Evolutionary conservation across 2,329 filamentous ascomycete genomes (phyloP), one percentile per base, ranked within the genome.

Genomic region (Diplodia seriata): DNA sequence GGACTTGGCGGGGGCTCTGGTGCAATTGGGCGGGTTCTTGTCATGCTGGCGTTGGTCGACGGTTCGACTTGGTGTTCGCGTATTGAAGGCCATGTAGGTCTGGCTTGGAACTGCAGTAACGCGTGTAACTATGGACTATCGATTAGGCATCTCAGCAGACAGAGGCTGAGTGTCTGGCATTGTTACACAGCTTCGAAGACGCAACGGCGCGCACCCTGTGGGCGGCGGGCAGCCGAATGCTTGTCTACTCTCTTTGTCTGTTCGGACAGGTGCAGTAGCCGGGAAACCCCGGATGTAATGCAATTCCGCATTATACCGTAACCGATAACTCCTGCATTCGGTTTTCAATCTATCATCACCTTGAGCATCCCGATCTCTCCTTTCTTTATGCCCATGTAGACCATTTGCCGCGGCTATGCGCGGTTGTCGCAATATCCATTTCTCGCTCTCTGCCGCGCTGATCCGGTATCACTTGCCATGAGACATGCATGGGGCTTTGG

Each of bases 241-340:
- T 29, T 7, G 12, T 15, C 20, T 43, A 31, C 36, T 31, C 18
- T 43, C 23, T 62, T 62, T 62, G 15, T 43, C 40, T 26, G 49
- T 62, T 62, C 26, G 57, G 57, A 49, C 49, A 62, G 57, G 57
- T 33, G 57, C 40, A 62, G 40, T 26, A 15, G 33, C 15, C 56
- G 56, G 56, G 11, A 47, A 9, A n/a, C 36, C 47, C 56, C 56
- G 56, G 56, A 47, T 59, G 43, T 47, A 59, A 47, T 62, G 57
- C 23, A 47, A 49, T 20, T 23, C 38, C 56, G 38, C 56, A 43
- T 38, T 56, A 47, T 49, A 33, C 57, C 57, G 57, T n/a, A 62
- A 49, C 31, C 40, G 57, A 50, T 62, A 49, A 20, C 23, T 62
- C 57, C 15, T 49, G 57, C 57, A 62, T 43, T 36, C 43, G 8